phyloP scores from a whole-genome alignment of 75 land plant species.

The Sequoiadendron giganteum region DNA sequence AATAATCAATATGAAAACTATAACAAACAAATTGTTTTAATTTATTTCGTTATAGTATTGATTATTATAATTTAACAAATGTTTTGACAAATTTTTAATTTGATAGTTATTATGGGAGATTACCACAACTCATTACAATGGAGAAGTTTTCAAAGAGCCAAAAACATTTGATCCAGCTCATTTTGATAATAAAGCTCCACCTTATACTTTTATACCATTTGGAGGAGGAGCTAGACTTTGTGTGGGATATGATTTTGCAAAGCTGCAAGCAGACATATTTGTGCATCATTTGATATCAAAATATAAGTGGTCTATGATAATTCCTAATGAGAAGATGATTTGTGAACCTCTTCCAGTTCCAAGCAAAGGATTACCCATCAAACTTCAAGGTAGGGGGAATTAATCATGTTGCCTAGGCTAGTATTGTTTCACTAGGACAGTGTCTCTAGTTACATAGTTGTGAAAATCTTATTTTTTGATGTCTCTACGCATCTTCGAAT shows the following conservation, averaged over 20 bases:
- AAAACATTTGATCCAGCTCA: too few relatives aligned
- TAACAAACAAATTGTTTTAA: too few relatives aligned
- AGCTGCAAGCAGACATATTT: conserved; percentile 40
- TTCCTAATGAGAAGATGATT: neutral
- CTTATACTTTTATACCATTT: conserved; percentile 55
- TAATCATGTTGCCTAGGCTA: too few relatives aligned
- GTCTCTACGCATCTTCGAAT: too few relatives aligned
- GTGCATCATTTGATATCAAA: conserved; percentile 26
- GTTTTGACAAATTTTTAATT: too few relatives aligned
- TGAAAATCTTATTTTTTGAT: too few relatives aligned
- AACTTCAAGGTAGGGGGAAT: neutral
- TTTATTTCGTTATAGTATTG: too few relatives aligned
- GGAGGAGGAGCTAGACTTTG: conserved; percentile 71
- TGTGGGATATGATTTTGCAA: conserved; percentile 63
- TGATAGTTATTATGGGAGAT: neutral
- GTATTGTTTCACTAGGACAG: too few relatives aligned
- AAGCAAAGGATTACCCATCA: neutral
- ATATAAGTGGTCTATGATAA: conserved; percentile 10
- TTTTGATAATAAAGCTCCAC: conserved; percentile 4
- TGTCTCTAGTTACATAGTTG: too few relatives aligned
- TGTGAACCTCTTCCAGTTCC: neutral
- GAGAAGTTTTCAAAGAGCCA: neutral
- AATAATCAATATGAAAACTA: too few relatives aligned
- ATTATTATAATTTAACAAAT: too few relatives aligned
- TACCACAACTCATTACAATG: conserved; percentile 2